phyloP scores from a whole-genome alignment of 768 basidiomycete species.

The Daedaleopsis sinensis region DNA sequence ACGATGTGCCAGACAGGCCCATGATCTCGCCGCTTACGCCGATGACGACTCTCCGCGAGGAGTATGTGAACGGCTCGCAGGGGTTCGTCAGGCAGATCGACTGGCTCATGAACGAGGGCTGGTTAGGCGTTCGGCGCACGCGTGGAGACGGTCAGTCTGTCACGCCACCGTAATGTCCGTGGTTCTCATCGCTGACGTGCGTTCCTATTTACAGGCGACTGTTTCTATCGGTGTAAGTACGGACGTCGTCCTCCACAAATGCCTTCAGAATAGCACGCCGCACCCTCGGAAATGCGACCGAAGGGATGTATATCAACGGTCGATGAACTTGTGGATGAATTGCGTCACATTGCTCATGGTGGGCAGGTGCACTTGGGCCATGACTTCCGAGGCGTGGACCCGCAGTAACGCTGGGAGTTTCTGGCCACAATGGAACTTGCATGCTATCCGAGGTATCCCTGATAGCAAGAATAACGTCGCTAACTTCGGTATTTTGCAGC shows the following conservation, averaged over 20 bases:
- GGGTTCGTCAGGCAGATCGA: constrained; percentile 77
- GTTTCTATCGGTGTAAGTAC: constrained; percentile 84
- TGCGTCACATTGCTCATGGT: too few relatives aligned
- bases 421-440: too few relatives aligned
- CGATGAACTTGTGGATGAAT: too few relatives aligned
- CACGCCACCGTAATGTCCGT: neutral
- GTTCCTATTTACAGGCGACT: constrained; percentile 60
- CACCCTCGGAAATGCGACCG: too few relatives aligned
- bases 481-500: constrained; percentile 48
- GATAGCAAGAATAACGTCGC: constrained; percentile 8
- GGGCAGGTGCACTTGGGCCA: too few relatives aligned
- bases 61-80: constrained; percentile 64
- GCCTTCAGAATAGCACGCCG: too few relatives aligned
- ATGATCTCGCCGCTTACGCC: constrained; percentile 58
- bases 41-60: constrained; percentile 57
- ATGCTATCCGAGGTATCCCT: neutral
- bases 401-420: too few relatives aligned
- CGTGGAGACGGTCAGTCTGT: constrained; percentile 63
- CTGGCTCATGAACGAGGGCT: constrained; percentile 65
- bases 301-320: too few relatives aligned
- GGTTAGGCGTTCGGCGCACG: constrained; percentile 65
- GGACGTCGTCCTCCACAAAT: neutral
- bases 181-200: neutral
- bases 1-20: constrained; percentile 44
- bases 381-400: too few relatives aligned